phyloP scores from a whole-genome alignment of 768 basidiomycete species.

The Pleurotus tuoliensis region DNA sequence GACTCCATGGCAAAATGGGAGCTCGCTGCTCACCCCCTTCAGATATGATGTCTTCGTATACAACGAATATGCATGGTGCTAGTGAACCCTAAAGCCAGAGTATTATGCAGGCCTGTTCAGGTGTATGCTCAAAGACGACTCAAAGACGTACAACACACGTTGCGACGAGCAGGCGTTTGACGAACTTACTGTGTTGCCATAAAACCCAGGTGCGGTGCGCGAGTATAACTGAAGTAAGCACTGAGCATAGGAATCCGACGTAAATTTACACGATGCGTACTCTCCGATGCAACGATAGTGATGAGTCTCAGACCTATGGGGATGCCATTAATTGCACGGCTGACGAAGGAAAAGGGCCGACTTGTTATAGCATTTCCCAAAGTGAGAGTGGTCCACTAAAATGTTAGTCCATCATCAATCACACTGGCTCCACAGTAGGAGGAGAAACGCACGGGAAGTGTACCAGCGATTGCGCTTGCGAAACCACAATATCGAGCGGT shows the following conservation, averaged over 20 bases:
- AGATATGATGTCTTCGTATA: neutral
- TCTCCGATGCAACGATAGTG: neutral
- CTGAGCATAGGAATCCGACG: too few relatives aligned
- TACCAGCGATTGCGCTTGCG: neutral
- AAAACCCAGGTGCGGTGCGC: neutral
- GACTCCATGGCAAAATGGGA: too few relatives aligned
- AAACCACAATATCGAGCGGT: neutral
- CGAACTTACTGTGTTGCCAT: neutral
- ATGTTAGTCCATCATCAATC: neutral
- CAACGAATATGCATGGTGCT: neutral
- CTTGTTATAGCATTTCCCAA: neutral
- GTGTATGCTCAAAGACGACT: neutral
- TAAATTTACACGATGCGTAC: neutral
- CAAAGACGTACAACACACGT: neutral
- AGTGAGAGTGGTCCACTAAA: neutral
- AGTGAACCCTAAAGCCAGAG: neutral
- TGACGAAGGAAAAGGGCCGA: neutral
- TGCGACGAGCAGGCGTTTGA: neutral
- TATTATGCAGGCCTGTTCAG: neutral
- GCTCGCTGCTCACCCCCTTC: too few relatives aligned
- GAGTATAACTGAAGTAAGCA: neutral
- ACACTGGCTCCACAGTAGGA: neutral
- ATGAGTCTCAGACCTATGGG: neutral
- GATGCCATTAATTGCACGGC: too few relatives aligned
- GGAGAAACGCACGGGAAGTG: neutral